Percentiles rank a stretch among this genome's conserved stretches.
Evolutionary conservation across 139 green algal genomes (phyloP).

Genomic region (Raphidocelis subcapitata): DNA sequence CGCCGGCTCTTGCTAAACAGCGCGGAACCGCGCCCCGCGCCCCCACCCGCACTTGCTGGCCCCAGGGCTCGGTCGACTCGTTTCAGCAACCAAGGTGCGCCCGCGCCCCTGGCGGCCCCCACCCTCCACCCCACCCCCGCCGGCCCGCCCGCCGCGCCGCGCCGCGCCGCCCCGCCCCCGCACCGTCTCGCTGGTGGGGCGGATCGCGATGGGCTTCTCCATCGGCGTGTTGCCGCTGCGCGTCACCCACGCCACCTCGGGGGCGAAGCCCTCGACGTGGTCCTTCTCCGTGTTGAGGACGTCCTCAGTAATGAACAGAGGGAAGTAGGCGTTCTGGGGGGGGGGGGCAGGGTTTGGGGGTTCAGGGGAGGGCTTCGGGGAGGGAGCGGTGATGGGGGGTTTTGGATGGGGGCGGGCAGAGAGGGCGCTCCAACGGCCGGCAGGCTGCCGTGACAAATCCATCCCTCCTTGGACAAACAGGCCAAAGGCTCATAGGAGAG

Average conservation of each 20-base stretch:
- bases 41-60: no score
- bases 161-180: not conserved
- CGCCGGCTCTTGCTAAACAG: no score
- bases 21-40: no score
- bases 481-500: no score
- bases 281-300: constrained; percentile 97
- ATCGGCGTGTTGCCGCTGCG: constrained; percentile 82
- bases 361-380: not conserved
- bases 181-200: constrained; percentile 95
- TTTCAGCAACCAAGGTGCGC: no score
- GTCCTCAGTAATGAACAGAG: constrained; percentile 97
- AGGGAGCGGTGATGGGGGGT: not conserved
- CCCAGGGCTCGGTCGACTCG: no score
- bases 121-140: not conserved
- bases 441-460: no score
- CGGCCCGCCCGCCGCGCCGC: not conserved
- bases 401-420: not conserved
- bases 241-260: constrained; percentile 86
- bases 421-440: not conserved
- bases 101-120: not conserved
- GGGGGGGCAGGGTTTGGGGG: no score
- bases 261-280: constrained; percentile 89
- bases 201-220: constrained; percentile 96
- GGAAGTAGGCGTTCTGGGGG: constrained; percentile 96
- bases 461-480: no score